Evolutionary conservation across 2,329 filamentous ascomycete species (phyloP), one percentile per base, ranked within the genome.

Genomic region (Ceratocystis albifundus): DNA sequence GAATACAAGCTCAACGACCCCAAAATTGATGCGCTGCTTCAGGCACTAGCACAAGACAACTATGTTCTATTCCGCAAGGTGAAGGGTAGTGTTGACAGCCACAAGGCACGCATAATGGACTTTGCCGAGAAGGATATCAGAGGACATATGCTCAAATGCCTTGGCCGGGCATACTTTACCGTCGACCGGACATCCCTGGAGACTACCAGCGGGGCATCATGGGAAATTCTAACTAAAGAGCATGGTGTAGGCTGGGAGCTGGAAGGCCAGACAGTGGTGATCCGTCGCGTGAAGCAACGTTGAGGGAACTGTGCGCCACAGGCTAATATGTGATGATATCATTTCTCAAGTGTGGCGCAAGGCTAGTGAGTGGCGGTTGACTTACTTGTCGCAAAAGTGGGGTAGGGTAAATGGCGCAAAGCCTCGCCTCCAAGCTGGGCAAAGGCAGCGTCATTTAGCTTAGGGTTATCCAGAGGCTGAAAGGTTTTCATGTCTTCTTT

Each of bases 221-320:
- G 93, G 91, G 79, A 84, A 10, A 83, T 84, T 63, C 76, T 97
- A 72, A 81, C 77, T 67, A 80, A 82, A 44, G 79, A 83, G 70
- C 85, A 89, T 72, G 85, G 85, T 2, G 88, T 97, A 1, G 91
- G 91, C 0, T 99, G 94, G 94, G 84, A 91, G 72, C 77, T 89
- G 71, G 86, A 89, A 50, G 86, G 83, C 3, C 80, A 82, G 55
- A 88, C 78, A 71, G 86, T 96, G 41, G 79, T 91, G n/a, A 93
- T 97, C 73, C 83, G 88, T 65, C 82, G 76, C 72, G 75, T 80
- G 20, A 80, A 76, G 72, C 76, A 74, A 61, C 62, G 50, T 59
- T 65, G 41, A 46, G 25, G 44, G 20, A 3, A 10, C 8, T 10
- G 20, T 53, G 20, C 48, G 48, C 48, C 20, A 53, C 48, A 53